Evolutionary conservation across 495 filamentous ascomycete genomes (phyloP).

Genomic region (Sporormia fimetaria): DNA sequence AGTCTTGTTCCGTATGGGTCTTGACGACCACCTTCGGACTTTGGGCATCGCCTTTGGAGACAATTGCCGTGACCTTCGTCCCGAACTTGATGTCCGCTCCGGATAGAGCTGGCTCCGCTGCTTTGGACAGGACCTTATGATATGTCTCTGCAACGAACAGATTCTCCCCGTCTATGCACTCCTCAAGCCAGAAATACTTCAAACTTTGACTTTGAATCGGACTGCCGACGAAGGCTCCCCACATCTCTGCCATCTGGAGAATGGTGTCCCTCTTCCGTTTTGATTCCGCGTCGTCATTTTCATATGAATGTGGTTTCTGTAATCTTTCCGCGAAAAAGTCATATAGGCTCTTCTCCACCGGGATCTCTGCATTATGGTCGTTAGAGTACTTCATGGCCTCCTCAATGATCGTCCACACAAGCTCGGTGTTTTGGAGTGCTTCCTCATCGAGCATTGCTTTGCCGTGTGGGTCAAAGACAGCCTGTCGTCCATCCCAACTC

Average conservation of each 20-base stretch:
- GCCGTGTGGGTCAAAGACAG: constrained; percentile 55
- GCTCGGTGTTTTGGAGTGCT: constrained; percentile 43
- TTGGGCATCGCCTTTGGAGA: constrained; percentile 28
- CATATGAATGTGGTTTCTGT: constrained; percentile 31
- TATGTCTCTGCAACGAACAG: constrained; percentile 83
- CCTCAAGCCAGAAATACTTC: constrained; percentile 90
- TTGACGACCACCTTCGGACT: constrained; percentile 32
- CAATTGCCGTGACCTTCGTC: constrained; percentile 46
- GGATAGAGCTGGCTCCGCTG: constrained; percentile 52
- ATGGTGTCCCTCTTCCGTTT: constrained; percentile 42
- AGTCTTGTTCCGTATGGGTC: constrained; percentile 40
- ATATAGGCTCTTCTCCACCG: constrained; percentile 52
- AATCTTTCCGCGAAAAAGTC: constrained; percentile 62
- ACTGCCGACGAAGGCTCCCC: constrained; percentile 84
- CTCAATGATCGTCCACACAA: constrained; percentile 69
- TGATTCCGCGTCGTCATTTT: constrained; percentile 38
- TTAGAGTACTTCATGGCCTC: constrained; percentile 75
- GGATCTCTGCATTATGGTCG: constrained; percentile 50
- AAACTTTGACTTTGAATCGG: constrained; percentile 67
- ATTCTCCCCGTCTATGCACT: constrained; percentile 88
- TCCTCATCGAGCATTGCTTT: constrained; percentile 41
- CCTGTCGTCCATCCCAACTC: constrained; percentile 45
- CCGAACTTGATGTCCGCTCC: constrained; percentile 52
- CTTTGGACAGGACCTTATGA: constrained; percentile 54
- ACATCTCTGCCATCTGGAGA: constrained; percentile 57